Conservation (phyloP, 306 rosid species). For the Delonix regia region DNA sequence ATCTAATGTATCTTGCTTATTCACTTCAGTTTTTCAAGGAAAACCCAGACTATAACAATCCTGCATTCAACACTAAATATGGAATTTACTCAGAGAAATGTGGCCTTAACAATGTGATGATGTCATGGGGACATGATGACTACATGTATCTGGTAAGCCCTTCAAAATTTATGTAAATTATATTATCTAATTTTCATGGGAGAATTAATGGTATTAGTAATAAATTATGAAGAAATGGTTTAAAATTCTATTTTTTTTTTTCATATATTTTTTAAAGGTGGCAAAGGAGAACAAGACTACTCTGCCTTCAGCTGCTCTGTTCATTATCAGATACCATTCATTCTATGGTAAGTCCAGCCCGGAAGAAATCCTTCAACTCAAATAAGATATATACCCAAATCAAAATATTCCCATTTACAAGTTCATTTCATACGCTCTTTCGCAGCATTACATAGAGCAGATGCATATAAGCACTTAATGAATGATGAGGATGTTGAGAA, state of each 20-base stretch:
- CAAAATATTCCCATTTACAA: neutral
- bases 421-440: neutral
- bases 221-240: neutral
- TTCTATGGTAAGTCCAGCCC: constrained; percentile 41
- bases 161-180: neutral
- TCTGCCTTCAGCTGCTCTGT: constrained; percentile 47
- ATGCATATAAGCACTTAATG: constrained; percentile 75
- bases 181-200: neutral
- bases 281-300: constrained; percentile 46
- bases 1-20: neutral
- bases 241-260: neutral
- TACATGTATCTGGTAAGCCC: constrained; percentile 52
- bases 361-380: neutral
- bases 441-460: constrained; percentile 73
- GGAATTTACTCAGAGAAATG: constrained; percentile 46
- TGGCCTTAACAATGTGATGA: constrained; percentile 46
- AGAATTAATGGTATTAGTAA: neutral
- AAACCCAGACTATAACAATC: constrained; percentile 38
- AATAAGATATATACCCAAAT: neutral
- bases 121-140: constrained; percentile 65
- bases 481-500: constrained; percentile 72
- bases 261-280: constrained; percentile 42
- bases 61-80: constrained; percentile 38
- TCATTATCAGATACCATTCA: constrained; percentile 53
- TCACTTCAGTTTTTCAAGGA: constrained; percentile 43